Conservation (phyloP, 371 early-diverging fungal genomes). For the Cokeromyces recurvatus region DNA sequence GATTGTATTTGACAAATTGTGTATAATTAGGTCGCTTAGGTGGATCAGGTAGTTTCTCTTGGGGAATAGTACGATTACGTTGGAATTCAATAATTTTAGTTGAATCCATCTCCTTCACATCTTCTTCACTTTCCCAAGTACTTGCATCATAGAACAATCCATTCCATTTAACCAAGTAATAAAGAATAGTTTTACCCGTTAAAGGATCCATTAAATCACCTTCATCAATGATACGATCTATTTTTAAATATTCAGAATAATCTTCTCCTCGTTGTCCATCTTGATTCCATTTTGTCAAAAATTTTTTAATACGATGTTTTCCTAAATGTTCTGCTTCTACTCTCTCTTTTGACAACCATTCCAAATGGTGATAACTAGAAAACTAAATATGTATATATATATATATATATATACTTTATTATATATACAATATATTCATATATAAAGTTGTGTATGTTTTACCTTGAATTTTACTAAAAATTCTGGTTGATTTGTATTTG, state of each 20-base stretch:
- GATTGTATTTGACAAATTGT: slow-evolving; percentile 52
- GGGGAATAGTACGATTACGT: slow-evolving; percentile 31
- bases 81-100: slow-evolving; percentile 56
- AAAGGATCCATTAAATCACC: slow-evolving; percentile 58
- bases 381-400: slow-evolving; percentile 31
- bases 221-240: slow-evolving; percentile 80
- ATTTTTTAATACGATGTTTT: slow-evolving; percentile 70
- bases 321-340: slow-evolving; percentile 66
- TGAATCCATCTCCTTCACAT: slow-evolving; percentile 55
- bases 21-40: slow-evolving; percentile 42
- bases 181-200: slow-evolving; percentile 51
- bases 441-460: too few species aligned
- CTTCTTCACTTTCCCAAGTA: slow-evolving; percentile 81
- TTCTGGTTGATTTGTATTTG: slow-evolving; percentile 25
- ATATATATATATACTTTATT: too few species aligned
- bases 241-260: slow-evolving; percentile 38
- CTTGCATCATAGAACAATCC: slow-evolving; percentile 75
- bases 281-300: slow-evolving; percentile 56
- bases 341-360: slow-evolving; percentile 66
- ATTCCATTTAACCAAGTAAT: slow-evolving; percentile 88
- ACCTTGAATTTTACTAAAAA: slow-evolving; percentile 71
- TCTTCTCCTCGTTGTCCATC: slow-evolving; percentile 47
- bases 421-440: too few species aligned
- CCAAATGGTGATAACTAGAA: slow-evolving; percentile 74
- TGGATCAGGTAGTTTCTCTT: slow-evolving; percentile 34